Percentiles rank a stretch among this genome's conserved stretches.
These are phyloP conservation scores for Thoreauomyces humboldtii DNA, from an alignment of 192 early-diverging fungal species.

Conservation along the genomic window DNA sequence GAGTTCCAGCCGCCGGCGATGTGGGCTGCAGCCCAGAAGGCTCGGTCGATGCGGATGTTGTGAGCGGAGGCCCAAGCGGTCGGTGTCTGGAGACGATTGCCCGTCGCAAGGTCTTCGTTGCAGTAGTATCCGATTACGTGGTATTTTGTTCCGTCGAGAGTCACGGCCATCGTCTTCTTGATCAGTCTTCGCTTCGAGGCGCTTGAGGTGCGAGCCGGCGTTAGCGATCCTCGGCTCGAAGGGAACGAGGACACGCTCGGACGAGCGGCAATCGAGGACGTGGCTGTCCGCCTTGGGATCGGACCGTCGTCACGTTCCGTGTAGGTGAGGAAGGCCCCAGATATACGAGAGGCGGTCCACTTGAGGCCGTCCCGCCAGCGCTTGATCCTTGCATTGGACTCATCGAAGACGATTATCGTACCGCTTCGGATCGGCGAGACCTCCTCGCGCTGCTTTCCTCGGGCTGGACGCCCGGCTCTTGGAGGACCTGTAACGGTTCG, in stretches of 20 bases:
- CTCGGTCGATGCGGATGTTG: background rate
- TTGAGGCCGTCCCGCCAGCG: slow-evolving; percentile 21
- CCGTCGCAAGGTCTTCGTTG: background rate
- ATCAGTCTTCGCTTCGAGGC: too few species aligned
- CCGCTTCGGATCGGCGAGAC: slow-evolving; percentile 5
- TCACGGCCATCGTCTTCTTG: slow-evolving; percentile 13
- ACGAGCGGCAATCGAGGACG: too few species aligned
- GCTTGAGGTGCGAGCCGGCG: background rate
- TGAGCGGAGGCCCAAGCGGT: background rate
- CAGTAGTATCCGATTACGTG: slow-evolving; percentile 21
- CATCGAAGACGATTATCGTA: slow-evolving; percentile 23
- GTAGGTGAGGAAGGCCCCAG: slow-evolving; percentile 20
- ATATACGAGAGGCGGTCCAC: slow-evolving; percentile 15
- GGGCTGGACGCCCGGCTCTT: background rate
- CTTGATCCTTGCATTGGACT: slow-evolving; percentile 2
- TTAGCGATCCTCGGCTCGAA: background rate
- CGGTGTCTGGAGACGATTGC: slow-evolving; percentile 6
- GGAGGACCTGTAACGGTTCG: slow-evolving; percentile 3
- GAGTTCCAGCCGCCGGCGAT: slow-evolving; percentile 20
- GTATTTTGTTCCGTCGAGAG: slow-evolving; percentile 9
- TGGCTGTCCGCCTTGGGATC: too few species aligned
- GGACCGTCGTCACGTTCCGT: too few species aligned
- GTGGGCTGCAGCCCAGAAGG: background rate
- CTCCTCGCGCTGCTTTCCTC: background rate
- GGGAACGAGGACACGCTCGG: background rate